phyloP scores from a whole-genome alignment of 345 rosid genomes.

The Alliaria petiolata region DNA sequence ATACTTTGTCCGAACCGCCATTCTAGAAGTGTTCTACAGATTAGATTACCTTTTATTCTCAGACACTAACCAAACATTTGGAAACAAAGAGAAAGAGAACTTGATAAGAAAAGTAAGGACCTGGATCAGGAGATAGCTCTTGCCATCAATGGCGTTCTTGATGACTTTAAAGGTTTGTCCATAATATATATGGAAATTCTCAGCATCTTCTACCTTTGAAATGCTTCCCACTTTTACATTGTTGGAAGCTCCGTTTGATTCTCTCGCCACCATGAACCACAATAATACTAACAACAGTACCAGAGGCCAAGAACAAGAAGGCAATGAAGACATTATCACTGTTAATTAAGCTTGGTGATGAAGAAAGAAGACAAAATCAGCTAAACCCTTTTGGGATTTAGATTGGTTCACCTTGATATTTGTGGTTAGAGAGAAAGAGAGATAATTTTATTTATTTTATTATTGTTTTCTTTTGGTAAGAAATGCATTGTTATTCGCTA shows the following conservation, averaged over 20 bases:
- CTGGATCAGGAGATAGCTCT: constrained; percentile 90
- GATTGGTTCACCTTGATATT: constrained; percentile 16
- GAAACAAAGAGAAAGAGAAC: background rate
- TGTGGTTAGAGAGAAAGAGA: background rate
- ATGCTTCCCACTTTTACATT: constrained; percentile 45
- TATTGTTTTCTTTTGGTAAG: background rate
- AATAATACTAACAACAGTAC: background rate
- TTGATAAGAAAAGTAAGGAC: constrained; percentile 32
- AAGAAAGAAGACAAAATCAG: constrained; percentile 7
- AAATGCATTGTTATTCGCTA: background rate
- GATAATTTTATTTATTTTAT: background rate
- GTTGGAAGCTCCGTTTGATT: constrained; percentile 31
- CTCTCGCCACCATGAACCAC: constrained; percentile 19
- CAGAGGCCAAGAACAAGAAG: constrained; percentile 27
- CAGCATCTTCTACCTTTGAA: constrained; percentile 83
- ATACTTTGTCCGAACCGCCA: constrained; percentile 88
- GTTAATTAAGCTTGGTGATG: background rate
- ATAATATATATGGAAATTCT: constrained; percentile 74
- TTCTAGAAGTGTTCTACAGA: constrained; percentile 60
- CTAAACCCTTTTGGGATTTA: constrained; percentile 3
- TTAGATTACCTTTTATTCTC: background rate
- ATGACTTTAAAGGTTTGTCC: constrained; percentile 95
- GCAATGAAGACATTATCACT: constrained; percentile 36
- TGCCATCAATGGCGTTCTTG: constrained; percentile 69
- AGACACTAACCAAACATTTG: constrained; percentile 12